phyloP scores from a whole-genome alignment of 306 rosid genomes.

The Cotoneaster glaucophyllus region DNA sequence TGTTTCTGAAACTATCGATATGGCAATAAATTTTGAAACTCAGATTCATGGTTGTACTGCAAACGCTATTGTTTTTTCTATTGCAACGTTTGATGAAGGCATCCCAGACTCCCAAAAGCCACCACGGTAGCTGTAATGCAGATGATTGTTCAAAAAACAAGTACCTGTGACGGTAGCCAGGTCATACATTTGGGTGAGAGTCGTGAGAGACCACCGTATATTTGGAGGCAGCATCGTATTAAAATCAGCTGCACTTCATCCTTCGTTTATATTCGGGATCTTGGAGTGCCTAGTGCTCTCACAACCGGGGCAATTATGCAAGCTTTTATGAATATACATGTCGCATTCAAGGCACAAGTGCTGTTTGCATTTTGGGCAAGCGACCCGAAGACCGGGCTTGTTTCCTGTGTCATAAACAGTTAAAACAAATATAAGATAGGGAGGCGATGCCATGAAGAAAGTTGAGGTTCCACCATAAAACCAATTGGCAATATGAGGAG shows the following conservation, averaged over 20 bases:
- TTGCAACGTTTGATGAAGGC: background rate
- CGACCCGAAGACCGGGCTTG: conserved; percentile 58
- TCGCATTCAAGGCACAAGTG: conserved; percentile 91
- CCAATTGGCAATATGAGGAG: too few relatives aligned
- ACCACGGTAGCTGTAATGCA: background rate
- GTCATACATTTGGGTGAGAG: too few relatives aligned
- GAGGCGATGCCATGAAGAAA: too few relatives aligned
- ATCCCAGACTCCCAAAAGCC: background rate
- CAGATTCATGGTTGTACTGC: background rate
- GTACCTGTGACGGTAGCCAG: background rate
- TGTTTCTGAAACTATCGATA: background rate
- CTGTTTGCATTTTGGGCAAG: conserved; percentile 80
- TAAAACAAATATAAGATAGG: background rate
- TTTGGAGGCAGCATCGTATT: background rate
- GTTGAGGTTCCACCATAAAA: too few relatives aligned
- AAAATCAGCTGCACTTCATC: conserved; percentile 7
- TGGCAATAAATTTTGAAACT: background rate
- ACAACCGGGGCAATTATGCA: conserved; percentile 96
- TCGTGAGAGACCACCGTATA: background rate
- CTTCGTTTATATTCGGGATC: conserved; percentile 25
- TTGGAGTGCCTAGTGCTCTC: conserved; percentile 68
- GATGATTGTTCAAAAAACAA: background rate
- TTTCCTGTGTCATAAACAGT: conserved; percentile 54
- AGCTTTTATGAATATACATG: conserved; percentile 84
- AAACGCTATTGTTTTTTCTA: background rate